phyloP scores from a whole-genome alignment of 2,329 filamentous ascomycete genomes.

The Phyllosticta ampelicida region DNA sequence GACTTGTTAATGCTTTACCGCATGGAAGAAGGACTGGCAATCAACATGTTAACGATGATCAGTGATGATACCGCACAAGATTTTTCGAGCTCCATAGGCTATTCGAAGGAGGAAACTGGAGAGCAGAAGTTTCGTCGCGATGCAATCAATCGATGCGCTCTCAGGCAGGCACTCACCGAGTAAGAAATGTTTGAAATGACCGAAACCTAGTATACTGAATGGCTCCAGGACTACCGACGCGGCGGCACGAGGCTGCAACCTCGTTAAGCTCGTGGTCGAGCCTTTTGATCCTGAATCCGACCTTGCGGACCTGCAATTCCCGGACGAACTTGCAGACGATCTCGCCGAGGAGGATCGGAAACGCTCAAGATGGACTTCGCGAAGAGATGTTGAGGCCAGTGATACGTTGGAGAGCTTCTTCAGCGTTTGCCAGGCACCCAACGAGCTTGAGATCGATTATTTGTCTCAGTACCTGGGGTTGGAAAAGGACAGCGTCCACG shows the following conservation, averaged over 20 bases:
- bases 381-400: not conserved
- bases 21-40: not conserved
- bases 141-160: not conserved
- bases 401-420: not conserved
- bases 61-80: not conserved
- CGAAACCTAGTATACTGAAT: not conserved
- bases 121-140: not conserved
- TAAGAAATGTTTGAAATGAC: not conserved
- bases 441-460: not conserved
- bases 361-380: not conserved
- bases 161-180: conserved; percentile 1
- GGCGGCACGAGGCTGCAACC: not conserved
- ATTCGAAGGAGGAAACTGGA: not conserved
- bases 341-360: not conserved
- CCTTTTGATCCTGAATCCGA: not conserved
- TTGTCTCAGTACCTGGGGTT: not conserved
- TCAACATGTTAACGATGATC: not conserved
- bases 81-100: not conserved
- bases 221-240: not conserved
- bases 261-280: not conserved
- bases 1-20: not conserved
- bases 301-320: not conserved
- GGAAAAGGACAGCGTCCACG: not conserved
- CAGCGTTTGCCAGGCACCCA: not conserved
- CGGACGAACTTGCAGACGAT: not conserved